phyloP scores from a whole-genome alignment of 768 basidiomycete species.

The Tricholoma bakamatsutake region DNA sequence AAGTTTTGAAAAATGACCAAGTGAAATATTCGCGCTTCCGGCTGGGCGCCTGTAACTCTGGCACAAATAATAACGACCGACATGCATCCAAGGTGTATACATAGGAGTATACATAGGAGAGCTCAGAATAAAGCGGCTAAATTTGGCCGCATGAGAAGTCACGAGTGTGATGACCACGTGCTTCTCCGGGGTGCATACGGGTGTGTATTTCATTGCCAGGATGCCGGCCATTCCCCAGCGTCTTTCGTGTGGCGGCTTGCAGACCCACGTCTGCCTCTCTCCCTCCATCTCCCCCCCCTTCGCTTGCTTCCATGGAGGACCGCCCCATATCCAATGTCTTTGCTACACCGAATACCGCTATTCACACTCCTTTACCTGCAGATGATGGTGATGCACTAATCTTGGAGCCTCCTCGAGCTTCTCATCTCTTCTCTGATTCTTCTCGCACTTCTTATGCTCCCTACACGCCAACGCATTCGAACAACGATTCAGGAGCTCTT shows the following conservation, averaged over 20 bases:
- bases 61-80: too few species aligned
- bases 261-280: not conserved
- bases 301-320: conserved; percentile 7
- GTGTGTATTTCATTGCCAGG: too few species aligned
- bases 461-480: conserved; percentile 1
- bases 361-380: conserved; percentile 10
- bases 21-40: too few species aligned
- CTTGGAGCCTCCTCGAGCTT: conserved; percentile 2
- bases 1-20: too few species aligned
- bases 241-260: not conserved
- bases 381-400: conserved; percentile 4
- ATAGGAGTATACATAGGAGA: too few species aligned
- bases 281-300: conserved; percentile 5
- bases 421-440: conserved; percentile 1
- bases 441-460: conserved; percentile 12
- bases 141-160: too few species aligned
- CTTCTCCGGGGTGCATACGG: too few species aligned
- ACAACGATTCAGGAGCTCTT: conserved; percentile 13
- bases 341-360: conserved; percentile 6
- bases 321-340: conserved; percentile 10
- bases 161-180: too few species aligned
- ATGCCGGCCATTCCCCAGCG: not conserved
- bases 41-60: too few species aligned
- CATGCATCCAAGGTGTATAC: too few species aligned
- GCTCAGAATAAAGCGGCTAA: too few species aligned